A percentile compares a stretch with the other conserved stretches of the same genome.
phyloP scores from a whole-genome alignment of 1,139 yeast genomes.

The Yamadazyma atmosphaerica region DNA sequence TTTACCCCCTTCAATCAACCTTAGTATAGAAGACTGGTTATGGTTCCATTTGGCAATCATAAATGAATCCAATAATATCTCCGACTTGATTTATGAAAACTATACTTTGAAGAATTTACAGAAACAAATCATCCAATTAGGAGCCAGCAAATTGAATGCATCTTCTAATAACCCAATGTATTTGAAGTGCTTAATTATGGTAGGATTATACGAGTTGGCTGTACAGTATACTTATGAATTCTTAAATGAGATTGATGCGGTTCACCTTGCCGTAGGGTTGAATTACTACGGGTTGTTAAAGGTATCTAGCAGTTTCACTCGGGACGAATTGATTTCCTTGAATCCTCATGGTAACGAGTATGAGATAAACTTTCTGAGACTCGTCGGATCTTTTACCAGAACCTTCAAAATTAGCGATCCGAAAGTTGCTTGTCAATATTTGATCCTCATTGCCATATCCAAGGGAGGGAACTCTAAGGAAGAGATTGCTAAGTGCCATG shows the following conservation, averaged over 20 bases:
- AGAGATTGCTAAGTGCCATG: conserved; percentile 66
- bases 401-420: conserved; percentile 87
- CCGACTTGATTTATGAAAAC: conserved; percentile 61
- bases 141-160: conserved; percentile 67
- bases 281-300: conserved; percentile 73
- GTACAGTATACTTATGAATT: conserved; percentile 64
- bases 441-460: conserved; percentile 66
- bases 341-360: conserved; percentile 35
- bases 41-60: conserved; percentile 88
- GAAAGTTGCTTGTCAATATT: conserved; percentile 84
- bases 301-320: conserved; percentile 35
- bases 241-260: conserved; percentile 79
- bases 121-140: conserved; percentile 67
- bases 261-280: conserved; percentile 83
- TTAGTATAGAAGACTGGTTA: conserved; percentile 93
- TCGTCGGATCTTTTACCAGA: conserved; percentile 72
- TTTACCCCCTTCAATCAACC: conserved; percentile 69
- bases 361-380: conserved; percentile 56
- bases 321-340: conserved; percentile 31
- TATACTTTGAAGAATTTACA: conserved; percentile 78
- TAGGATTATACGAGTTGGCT: conserved; percentile 84
- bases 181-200: conserved; percentile 69
- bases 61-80: conserved; percentile 39
- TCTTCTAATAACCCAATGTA: conserved; percentile 71
- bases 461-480: conserved; percentile 37